Evolutionary conservation across 2,329 filamentous ascomycete species (phyloP).

Genomic region (Claviceps cyperi): DNA sequence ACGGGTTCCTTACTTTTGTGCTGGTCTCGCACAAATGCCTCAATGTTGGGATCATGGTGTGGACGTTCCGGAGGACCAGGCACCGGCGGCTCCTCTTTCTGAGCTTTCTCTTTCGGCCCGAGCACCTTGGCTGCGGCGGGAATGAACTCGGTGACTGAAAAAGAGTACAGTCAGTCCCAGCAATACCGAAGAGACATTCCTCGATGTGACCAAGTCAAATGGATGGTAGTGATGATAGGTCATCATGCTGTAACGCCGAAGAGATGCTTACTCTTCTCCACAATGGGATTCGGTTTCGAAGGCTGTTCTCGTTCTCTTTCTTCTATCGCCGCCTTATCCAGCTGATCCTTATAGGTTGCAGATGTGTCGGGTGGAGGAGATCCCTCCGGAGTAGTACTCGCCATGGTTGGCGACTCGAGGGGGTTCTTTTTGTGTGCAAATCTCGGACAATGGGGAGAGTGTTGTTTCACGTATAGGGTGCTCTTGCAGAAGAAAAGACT

Average conservation of each 20-base stretch:
- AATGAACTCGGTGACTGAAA: constrained; percentile 27
- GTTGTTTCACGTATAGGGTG: not conserved
- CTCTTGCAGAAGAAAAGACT: not conserved
- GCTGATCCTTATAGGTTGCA: constrained; percentile 25
- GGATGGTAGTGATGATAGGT: too few relatives aligned
- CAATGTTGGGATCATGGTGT: constrained; percentile 32
- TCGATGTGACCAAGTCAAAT: not conserved
- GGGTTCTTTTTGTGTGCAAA: not conserved
- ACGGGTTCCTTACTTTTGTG: constrained; percentile 28
- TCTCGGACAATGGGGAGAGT: not conserved
- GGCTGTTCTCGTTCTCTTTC: constrained; percentile 14
- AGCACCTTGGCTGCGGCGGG: constrained; percentile 28
- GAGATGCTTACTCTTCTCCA: constrained; percentile 26
- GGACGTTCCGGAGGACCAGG: constrained; percentile 29
- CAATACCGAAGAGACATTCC: not conserved
- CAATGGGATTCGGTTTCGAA: constrained; percentile 20
- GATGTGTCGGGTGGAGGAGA: constrained; percentile 10
- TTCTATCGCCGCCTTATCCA: constrained; percentile 27
- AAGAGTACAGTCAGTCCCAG: not conserved
- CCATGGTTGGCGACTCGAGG: not conserved
- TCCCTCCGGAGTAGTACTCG: constrained; percentile 6
- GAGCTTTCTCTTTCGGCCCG: constrained; percentile 17
- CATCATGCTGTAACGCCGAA: too few relatives aligned
- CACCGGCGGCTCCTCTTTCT: constrained; percentile 9
- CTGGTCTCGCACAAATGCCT: constrained; percentile 38